Evolutionary conservation across 306 rosid species (phyloP), one percentile per base, ranked within the genome.

Genomic region (Dryas octopetala): DNA sequence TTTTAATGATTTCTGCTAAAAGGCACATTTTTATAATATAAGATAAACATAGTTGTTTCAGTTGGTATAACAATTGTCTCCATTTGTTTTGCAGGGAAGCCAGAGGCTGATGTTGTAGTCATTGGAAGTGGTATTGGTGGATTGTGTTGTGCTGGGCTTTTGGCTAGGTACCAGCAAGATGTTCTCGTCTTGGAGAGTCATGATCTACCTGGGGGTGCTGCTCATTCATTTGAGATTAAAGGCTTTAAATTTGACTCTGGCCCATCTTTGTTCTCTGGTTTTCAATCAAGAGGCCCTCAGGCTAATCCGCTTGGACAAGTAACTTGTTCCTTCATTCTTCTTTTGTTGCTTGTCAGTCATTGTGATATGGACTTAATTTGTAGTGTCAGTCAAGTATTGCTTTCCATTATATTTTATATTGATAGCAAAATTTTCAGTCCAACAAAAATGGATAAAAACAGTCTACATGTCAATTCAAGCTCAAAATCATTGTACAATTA

Each of bases 111-210:
- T 82, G 91, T 90, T 61, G 83, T 91, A 47, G 91, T 94, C 4
- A 87, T 94, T 28, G 98, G 97, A 57, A 90, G 98, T 74, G 98
- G 97, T 7, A 85, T 94, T 67, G 98, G 87, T 3, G 98, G 98
- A 44, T 76, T 94, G 26, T 88, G 95, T 17, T 91, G 98, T 61
- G 96, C 83, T 17, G 89, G 96, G 68, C 90, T 94, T 14, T 79
- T 91, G 53, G 98, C 97, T 19, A 80, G 97, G 80, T 94, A 94
- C 71, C 77, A 82, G 76, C 75, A 91, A 73, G 92, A 94, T 74
- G 98, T 94, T 69, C 64, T 94, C 8, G 90, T 94, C 14, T 26
- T 94, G 46, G 98, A 94, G 82, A 91, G 97, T 79, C 96, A 94
- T 57, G 95, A 94, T 75, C 72, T 70, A 12, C 86, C 98, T 4